A percentile compares a stretch with the other conserved stretches of the same genome.
phyloP scores from a whole-genome alignment of 352 stramenopile species.

The Phytophthora aleatoria region DNA sequence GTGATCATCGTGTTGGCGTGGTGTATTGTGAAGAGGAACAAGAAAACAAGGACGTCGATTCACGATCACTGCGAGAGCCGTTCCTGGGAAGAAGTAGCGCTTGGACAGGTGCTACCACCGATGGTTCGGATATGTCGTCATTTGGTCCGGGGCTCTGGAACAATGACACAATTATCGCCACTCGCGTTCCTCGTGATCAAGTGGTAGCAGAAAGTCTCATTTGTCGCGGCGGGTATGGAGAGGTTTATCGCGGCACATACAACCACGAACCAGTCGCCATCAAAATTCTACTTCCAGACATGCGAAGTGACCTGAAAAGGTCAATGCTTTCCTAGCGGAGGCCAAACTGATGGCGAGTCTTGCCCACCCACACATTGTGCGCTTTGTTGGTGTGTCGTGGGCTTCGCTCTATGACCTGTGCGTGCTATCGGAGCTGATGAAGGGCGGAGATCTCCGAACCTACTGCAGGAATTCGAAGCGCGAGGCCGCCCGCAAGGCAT shows the following conservation, averaged over 20 bases:
- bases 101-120: conserved; percentile 4
- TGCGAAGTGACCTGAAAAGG: conserved; percentile 35
- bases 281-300: conserved; percentile 39
- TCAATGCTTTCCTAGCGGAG: conserved; percentile 44
- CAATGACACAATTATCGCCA: conserved; percentile 10
- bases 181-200: conserved; percentile 15
- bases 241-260: conserved; percentile 51
- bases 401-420: conserved; percentile 35
- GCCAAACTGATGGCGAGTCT: conserved; percentile 48
- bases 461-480: conserved; percentile 28
- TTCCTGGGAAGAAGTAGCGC: conserved; percentile 6
- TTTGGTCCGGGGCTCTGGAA: conserved; percentile 13
- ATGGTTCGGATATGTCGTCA: conserved; percentile 3
- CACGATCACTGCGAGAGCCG: neutral
- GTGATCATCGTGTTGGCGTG: neutral
- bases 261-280: conserved; percentile 43
- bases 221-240: conserved; percentile 35
- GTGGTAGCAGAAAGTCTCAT: conserved; percentile 6
- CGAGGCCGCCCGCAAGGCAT: conserved; percentile 18
- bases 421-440: conserved; percentile 48
- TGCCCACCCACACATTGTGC: conserved; percentile 52
- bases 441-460: conserved; percentile 35
- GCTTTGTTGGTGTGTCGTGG: conserved; percentile 53
- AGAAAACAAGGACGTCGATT: neutral
- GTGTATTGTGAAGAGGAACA: conserved; percentile 3